Conservation (phyloP, 495 filamentous ascomycete genomes). For the Podospora bellae-mahoneyi region DNA sequence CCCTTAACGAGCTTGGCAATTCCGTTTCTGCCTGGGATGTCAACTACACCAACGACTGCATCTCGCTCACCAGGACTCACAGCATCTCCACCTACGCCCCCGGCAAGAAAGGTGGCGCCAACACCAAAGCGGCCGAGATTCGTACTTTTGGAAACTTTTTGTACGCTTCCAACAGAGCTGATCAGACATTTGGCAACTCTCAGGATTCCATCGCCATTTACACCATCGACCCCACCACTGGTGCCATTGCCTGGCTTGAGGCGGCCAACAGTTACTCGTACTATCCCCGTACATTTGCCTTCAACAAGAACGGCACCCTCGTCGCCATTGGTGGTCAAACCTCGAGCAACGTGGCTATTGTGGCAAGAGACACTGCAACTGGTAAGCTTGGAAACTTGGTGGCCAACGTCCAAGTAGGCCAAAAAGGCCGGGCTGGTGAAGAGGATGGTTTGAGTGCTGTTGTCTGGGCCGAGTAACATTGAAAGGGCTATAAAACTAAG, state of each 20-base stretch:
- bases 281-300: conserved; percentile 56
- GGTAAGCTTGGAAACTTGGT: conserved; percentile 54
- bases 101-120: conserved; percentile 32
- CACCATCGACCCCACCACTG: conserved; percentile 31
- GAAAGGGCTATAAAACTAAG: too few species aligned
- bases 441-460: conserved; percentile 47
- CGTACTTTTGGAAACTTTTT: conserved; percentile 40
- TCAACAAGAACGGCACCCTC: conserved; percentile 60
- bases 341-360: conserved; percentile 58
- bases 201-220: conserved; percentile 44
- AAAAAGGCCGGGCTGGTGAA: conserved; percentile 39
- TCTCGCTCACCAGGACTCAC: conserved; percentile 34
- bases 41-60: conserved; percentile 37
- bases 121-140: conserved; percentile 45
- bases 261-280: conserved; percentile 42
- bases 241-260: conserved; percentile 38
- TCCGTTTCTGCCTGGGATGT: conserved; percentile 45
- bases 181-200: conserved; percentile 41
- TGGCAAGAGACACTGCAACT: conserved; percentile 51
- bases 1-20: conserved; percentile 49
- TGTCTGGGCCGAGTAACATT: conserved; percentile 42
- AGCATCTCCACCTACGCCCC: conserved; percentile 39
- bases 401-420: conserved; percentile 40
- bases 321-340: conserved; percentile 64
- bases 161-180: conserved; percentile 44